These are phyloP conservation scores for Herpotrichia juniperi DNA, from an alignment of 2,329 filamentous ascomycete genomes.

Conservation along the genomic window DNA sequence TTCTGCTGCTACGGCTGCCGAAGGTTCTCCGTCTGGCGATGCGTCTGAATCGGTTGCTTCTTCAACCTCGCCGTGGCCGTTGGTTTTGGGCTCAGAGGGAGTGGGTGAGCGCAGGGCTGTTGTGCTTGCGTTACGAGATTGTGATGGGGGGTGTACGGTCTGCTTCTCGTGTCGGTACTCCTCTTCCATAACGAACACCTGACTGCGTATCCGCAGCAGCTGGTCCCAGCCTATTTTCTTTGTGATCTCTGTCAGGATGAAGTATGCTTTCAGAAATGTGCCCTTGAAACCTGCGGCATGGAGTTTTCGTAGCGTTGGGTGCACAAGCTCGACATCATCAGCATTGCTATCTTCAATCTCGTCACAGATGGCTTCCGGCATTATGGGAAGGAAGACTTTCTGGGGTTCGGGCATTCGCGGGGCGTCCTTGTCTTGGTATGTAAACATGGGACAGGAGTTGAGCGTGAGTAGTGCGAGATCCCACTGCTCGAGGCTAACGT, in stretches of 20 bases:
- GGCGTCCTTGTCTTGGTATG: constrained; percentile 97
- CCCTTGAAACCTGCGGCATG: constrained; percentile 90
- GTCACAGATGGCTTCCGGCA: constrained; percentile 88
- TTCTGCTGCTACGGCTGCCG: constrained; percentile 15
- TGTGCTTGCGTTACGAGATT: constrained; percentile 77
- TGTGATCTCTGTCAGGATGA: constrained; percentile 92
- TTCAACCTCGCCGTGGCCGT: constrained; percentile 49
- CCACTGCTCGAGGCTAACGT: constrained; percentile 94
- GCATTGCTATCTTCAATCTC: constrained; percentile 91
- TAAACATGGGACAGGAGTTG: constrained; percentile 99
- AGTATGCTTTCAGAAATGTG: constrained; percentile 94
- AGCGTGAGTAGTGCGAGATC: constrained; percentile 92
- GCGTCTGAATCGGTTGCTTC: constrained; percentile 35
- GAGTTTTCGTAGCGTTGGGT: constrained; percentile 83
- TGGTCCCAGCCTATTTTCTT: constrained; percentile 98
- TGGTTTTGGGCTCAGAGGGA: constrained; percentile 48
- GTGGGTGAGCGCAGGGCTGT: constrained; percentile 74
- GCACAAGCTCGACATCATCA: constrained; percentile 82
- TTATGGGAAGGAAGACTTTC: constrained; percentile 83
- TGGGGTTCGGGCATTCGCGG: constrained; percentile 93
- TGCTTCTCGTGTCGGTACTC: constrained; percentile 92
- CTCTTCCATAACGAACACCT: constrained; percentile 99
- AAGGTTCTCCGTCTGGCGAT: constrained; percentile 33
- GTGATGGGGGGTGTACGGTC: constrained; percentile 44
- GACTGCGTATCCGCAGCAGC: constrained; percentile 89